Percentiles rank a stretch among this genome's conserved stretches.
Conservation (phyloP, 2,329 filamentous ascomycete genomes). For the Nemania sp. region DNA sequence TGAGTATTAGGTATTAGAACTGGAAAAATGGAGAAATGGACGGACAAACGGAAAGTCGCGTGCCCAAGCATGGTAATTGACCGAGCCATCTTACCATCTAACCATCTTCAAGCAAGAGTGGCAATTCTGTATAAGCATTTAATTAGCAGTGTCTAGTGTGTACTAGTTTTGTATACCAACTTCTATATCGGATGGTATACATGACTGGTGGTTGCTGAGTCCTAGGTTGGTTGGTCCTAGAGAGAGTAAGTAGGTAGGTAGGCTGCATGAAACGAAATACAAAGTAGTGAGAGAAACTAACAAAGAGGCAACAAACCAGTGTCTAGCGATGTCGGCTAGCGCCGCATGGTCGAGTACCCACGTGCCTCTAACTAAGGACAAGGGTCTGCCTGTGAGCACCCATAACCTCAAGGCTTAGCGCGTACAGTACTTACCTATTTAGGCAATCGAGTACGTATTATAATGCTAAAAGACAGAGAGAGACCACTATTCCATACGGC, state of each 20-base stretch:
- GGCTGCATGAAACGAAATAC: neutral
- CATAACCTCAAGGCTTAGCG: too few relatives aligned
- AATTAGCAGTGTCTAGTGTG: neutral
- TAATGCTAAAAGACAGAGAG: too few relatives aligned
- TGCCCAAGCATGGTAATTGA: neutral
- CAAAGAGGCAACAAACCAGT: slow-evolving; percentile 5
- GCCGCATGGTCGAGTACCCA: slow-evolving; percentile 29
- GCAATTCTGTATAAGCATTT: neutral
- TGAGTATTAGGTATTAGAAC: neutral
- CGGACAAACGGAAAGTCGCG: neutral
- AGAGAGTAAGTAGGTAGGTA: neutral
- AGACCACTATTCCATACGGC: too few relatives aligned
- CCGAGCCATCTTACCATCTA: neutral
- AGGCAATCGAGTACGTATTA: neutral
- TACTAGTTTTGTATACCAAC: neutral
- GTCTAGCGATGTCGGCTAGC: slow-evolving; percentile 37
- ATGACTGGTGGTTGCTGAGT: slow-evolving; percentile 2
- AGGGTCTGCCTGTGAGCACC: neutral
- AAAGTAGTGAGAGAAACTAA: too few relatives aligned
- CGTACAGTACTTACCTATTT: slow-evolving; percentile 6
- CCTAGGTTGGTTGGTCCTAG: neutral
- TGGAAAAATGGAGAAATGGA: neutral
- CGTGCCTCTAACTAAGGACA: slow-evolving; percentile 18
- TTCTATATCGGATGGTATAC: neutral
- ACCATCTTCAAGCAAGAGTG: slow-evolving; percentile 7